Evolutionary conservation across 1,284 basidiomycete genomes (phyloP), one percentile per base, ranked within the genome.

Genomic region (Heterobasidion irregulare): DNA sequence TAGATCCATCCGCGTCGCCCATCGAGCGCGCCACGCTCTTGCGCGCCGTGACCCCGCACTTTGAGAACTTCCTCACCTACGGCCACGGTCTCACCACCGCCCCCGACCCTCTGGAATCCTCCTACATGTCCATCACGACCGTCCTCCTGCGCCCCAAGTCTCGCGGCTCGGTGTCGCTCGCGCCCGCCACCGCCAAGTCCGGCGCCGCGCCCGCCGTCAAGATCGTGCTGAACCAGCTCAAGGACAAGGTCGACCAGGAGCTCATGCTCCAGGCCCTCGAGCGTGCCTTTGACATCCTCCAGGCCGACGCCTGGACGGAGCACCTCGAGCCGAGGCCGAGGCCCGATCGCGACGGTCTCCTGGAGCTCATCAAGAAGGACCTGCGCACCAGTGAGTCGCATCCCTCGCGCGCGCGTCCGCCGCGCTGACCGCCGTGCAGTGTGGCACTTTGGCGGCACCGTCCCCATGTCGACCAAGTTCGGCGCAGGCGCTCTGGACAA

Each of bases 81-180:
- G 26, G 32, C 48, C 48, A 50, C 26, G 48, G 48, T 1, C 33
- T 50, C 9, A 50, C 33, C 26, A 12, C 34, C 2, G 48, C 48
- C 32, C 48, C 19, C 12, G 48, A 50, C 34, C 48, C 48, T 2
- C 48, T 32, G 32, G 15, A 50, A 26, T 34, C 48, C 8, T 50
- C 48, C n/a, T 50, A 50, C 48, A 50, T 50, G 26, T 50, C 48
- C 48, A 32, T 50, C 48, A n/a, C 48, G n/a, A 50, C 48, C 12
- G 48, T 50, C 48, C 48, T 50, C 32, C 33, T 50, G 15, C n/a
- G n/a, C 15, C 48, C 48, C 12, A 9, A 18, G 18, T 50, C 48
- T 3, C 19, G 48, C 3, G 48, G 48, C 33, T 34, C 48, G 2
- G 34, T 50, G 3, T 15, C 32, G 8, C 18, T 50, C 10, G 8